Base-by-base conservation (phyloP, 345 rosid genomes). In the Theobroma cacao region DNA sequence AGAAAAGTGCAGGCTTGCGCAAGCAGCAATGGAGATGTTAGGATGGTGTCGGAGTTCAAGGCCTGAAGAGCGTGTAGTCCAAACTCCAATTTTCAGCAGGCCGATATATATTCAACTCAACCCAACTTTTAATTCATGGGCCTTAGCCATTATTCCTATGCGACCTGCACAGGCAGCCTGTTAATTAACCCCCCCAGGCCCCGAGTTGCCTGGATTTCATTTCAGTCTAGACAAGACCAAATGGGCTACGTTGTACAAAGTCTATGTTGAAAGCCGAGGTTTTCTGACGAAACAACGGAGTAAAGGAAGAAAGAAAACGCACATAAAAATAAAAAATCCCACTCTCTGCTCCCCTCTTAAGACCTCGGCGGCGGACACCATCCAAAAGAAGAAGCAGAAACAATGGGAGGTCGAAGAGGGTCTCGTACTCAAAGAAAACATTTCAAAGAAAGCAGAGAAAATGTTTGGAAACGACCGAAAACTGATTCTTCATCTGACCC, bases 391-490 rank as follows among this genome's bases (percentile, higher is more conserved):
- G 64, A 24, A 64, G 72, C 22, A 50, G 15, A 50, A 53, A 41
- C 17, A 18, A 87, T 90, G 86, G 87, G 97, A 60, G 81, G 92
- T 79, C 85, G 89, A 68, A 79, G 86, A 81, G 84, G 83, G 83
- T 90, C 93, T 26, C 87, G 86, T 45, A 91, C 98, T 24, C 90
- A 89, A 61, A 81, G 91, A 63, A 92, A 82, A 52, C 94, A 90
- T 82, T 87, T 85, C 67, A 83, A 88, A 0, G 88, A 96, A n/a
- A 89, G 75, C 82, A 88, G 99, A 83, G 97, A 89, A 30, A 88
- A 88, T 76, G 88, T 89, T 59, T 89, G 87, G 89, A 91, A 92
- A 79, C 90, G 89, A 26, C 48, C 83, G 50, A 91, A 85, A 78
- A 70, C 93, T 0, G 97, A 88, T 73, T 85, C 82, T 77, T 45